Evolutionary conservation across 2,329 filamentous ascomycete genomes (phyloP).

Genomic region (Fusarium sp.): DNA sequence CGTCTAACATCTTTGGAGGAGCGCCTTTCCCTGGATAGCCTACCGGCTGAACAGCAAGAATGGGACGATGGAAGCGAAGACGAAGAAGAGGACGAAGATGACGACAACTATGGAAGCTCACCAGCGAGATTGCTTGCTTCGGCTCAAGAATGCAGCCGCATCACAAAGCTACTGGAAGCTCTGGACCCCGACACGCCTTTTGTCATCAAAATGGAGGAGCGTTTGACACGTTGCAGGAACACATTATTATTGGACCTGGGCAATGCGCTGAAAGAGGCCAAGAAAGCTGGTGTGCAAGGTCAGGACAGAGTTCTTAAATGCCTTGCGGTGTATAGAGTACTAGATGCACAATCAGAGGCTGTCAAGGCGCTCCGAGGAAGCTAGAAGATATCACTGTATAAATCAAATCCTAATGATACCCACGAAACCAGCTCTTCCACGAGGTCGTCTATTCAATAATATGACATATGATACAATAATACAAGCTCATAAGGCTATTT

Average conservation of each 20-base stretch:
- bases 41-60: slow-evolving; percentile 47
- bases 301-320: slow-evolving; percentile 66
- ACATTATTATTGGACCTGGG: slow-evolving; percentile 70
- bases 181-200: slow-evolving; percentile 66
- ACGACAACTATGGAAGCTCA: slow-evolving; percentile 61
- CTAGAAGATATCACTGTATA: slow-evolving; percentile 48
- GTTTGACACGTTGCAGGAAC: slow-evolving; percentile 68
- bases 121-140: slow-evolving; percentile 63
- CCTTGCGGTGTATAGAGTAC: slow-evolving; percentile 66
- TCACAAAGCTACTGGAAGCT: slow-evolving; percentile 60
- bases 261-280: slow-evolving; percentile 64
- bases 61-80: slow-evolving; percentile 60
- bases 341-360: slow-evolving; percentile 68
- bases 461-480: slow-evolving; percentile 60
- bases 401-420: slow-evolving; percentile 51
- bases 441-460: slow-evolving; percentile 47
- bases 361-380: slow-evolving; percentile 63
- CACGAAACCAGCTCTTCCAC: slow-evolving; percentile 36
- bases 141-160: slow-evolving; percentile 62
- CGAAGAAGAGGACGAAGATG: slow-evolving; percentile 53
- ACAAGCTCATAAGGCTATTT: slow-evolving; percentile 42
- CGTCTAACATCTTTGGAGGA: slow-evolving; percentile 75
- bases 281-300: slow-evolving; percentile 60
- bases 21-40: slow-evolving; percentile 68
- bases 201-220: slow-evolving; percentile 67